Evolutionary conservation across 192 early-diverging fungal genomes (phyloP).

Genomic region (Backusella tarrabulga): DNA sequence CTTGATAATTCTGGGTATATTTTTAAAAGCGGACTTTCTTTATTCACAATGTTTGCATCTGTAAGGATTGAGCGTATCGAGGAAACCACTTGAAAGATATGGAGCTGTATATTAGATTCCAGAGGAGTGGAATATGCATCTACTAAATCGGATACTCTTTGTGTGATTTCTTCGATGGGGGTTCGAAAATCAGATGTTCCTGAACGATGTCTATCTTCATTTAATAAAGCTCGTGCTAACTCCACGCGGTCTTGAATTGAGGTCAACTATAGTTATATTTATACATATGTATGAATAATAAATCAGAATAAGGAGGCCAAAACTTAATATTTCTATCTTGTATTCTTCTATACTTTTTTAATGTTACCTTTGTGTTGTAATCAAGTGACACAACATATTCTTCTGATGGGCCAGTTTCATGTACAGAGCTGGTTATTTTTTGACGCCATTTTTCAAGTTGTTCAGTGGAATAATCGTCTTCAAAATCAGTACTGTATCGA

Average conservation of each 20-base stretch:
- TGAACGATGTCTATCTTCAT: constrained; percentile 19
- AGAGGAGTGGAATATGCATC: constrained; percentile 1
- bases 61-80: constrained; percentile 21
- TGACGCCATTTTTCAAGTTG: constrained; percentile 19
- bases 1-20: constrained; percentile 27
- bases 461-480: constrained; percentile 29
- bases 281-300: not conserved
- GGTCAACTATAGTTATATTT: constrained; percentile 3
- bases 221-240: constrained; percentile 13
- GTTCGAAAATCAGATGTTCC: constrained; percentile 16
- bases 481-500: constrained; percentile 25
- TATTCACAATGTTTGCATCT: constrained; percentile 22
- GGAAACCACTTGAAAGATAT: constrained; percentile 20
- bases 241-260: constrained; percentile 10
- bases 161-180: constrained; percentile 15
- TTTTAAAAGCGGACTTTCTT: constrained; percentile 35
- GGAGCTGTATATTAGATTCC: constrained; percentile 15
- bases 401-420: not conserved
- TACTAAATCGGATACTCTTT: constrained; percentile 14
- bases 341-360: not conserved
- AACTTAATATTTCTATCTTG: constrained; percentile 6
- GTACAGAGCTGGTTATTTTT: not conserved
- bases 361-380: not conserved
- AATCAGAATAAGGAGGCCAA: not conserved
- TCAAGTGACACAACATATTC: not conserved